Percentiles rank a stretch among this genome's conserved stretches.
phyloP scores from a whole-genome alignment of 2,329 filamentous ascomycete genomes.

The Paracamarosporium sp. region DNA sequence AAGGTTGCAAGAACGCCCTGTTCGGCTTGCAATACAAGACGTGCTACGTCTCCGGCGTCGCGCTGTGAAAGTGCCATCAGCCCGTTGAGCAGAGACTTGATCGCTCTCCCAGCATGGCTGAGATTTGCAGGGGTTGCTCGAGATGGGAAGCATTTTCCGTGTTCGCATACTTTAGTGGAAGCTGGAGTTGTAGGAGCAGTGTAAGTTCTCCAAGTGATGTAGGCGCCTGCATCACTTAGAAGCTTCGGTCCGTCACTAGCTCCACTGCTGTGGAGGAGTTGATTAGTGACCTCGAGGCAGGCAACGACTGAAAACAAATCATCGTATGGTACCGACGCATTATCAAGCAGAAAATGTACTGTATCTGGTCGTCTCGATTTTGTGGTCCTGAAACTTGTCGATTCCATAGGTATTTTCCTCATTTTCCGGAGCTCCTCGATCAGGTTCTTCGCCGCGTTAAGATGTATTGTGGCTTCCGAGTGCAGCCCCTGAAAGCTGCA shows the following conservation, averaged over 20 bases:
- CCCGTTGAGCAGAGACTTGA: constrained; percentile 4
- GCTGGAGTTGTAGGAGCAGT: background rate
- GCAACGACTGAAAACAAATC: constrained; percentile 3
- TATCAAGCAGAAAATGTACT: background rate
- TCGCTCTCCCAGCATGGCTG: background rate
- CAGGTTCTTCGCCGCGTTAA: background rate
- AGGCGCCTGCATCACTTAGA: background rate
- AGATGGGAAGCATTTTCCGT: background rate
- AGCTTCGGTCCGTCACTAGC: background rate
- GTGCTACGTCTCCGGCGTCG: background rate
- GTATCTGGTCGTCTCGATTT: background rate
- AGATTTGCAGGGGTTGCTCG: constrained; percentile 4
- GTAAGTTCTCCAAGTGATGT: constrained; percentile 5
- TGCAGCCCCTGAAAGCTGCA: constrained; percentile 6
- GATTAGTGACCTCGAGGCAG: background rate
- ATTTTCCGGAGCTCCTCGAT: constrained; percentile 1
- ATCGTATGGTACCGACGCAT: background rate
- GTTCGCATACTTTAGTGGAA: background rate
- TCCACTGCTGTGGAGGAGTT: background rate
- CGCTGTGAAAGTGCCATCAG: constrained; percentile 4
- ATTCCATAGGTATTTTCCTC: background rate
- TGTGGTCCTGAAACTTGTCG: background rate
- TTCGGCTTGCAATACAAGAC: background rate
- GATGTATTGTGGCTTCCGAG: background rate
- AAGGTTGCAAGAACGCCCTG: background rate